Evolutionary conservation across 495 filamentous ascomycete species (phyloP).

Genomic region (Emericellopsis terricola): DNA sequence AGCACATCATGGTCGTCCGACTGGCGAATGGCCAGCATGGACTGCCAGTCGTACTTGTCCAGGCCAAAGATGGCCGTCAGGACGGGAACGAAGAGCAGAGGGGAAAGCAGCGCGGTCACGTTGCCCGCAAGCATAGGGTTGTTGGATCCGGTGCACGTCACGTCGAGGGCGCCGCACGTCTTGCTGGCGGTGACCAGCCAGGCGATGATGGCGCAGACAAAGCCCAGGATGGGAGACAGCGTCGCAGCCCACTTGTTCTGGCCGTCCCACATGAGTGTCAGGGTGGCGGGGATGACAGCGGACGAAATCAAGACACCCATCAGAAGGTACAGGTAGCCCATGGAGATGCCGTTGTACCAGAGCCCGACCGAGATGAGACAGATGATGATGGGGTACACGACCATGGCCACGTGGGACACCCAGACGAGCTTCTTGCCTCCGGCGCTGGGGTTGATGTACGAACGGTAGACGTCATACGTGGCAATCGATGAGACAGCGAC

Average conservation of each 20-base stretch:
- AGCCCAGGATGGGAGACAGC: constrained; percentile 42
- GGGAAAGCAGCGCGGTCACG: constrained; percentile 47
- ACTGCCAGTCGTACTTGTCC: constrained; percentile 60
- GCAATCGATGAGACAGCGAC: constrained; percentile 35
- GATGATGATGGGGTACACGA: constrained; percentile 27
- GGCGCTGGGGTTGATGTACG: constrained; percentile 28
- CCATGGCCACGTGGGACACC: constrained; percentile 28
- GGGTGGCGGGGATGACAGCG: constrained; percentile 51
- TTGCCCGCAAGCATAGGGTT: constrained; percentile 72
- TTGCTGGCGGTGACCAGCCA: constrained; percentile 57
- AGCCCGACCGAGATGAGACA: constrained; percentile 12
- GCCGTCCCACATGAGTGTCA: constrained; percentile 49
- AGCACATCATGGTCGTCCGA: constrained; percentile 56
- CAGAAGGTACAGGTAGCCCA: constrained; percentile 48
- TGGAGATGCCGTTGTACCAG: constrained; percentile 34
- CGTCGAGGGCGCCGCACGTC: constrained; percentile 38
- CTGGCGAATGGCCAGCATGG: constrained; percentile 54
- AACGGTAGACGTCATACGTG: constrained; percentile 38
- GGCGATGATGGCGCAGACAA: constrained; percentile 42
- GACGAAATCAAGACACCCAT: constrained; percentile 58
- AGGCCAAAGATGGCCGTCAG: constrained; percentile 44
- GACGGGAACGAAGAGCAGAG: constrained; percentile 51
- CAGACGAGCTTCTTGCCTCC: constrained; percentile 23
- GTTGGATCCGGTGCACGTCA: constrained; percentile 45
- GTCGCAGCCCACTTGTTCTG: constrained; percentile 49